A percentile compares a stretch with the other conserved stretches of the same genome.
Conservation (phyloP, 129 eudicot genomes). For the Heracleum sosnowskyi region DNA sequence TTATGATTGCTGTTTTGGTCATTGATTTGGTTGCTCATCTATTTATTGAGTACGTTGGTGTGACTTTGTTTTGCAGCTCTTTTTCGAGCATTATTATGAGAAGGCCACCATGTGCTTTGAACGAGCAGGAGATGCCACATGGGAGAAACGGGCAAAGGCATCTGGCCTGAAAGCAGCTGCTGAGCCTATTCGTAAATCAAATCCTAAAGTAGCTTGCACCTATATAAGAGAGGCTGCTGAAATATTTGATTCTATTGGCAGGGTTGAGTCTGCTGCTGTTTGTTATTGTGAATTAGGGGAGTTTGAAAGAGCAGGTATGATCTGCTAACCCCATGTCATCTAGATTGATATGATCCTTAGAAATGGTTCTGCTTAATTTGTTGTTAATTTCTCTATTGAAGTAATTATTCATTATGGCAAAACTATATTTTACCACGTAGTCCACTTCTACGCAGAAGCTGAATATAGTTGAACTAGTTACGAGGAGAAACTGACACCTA, state of each 20-base stretch:
- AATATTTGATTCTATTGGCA: slow-evolving; percentile 54
- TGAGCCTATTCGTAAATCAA: too few relatives aligned
- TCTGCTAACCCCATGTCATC: background rate
- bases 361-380: background rate
- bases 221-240: slow-evolving; percentile 59
- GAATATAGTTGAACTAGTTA: background rate
- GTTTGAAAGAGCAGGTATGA: slow-evolving; percentile 59
- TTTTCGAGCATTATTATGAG: too few relatives aligned
- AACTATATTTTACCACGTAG: background rate
- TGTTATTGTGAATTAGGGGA: slow-evolving; percentile 66
- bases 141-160: too few relatives aligned
- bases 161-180: too few relatives aligned
- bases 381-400: too few relatives aligned
- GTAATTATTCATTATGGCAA: background rate
- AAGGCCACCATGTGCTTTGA: too few relatives aligned
- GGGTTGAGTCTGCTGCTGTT: slow-evolving; percentile 48
- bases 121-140: too few relatives aligned
- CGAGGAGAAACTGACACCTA: background rate
- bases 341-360: background rate
- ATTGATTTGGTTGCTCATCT: background rate
- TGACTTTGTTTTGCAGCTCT: too few relatives aligned
- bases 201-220: slow-evolving; percentile 31
- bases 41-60: too few relatives aligned
- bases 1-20: background rate
- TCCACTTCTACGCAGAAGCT: background rate